These are phyloP conservation scores for Chytriomyces sp. DNA, from an alignment of 192 early-diverging fungal species.

Conservation along the genomic window DNA sequence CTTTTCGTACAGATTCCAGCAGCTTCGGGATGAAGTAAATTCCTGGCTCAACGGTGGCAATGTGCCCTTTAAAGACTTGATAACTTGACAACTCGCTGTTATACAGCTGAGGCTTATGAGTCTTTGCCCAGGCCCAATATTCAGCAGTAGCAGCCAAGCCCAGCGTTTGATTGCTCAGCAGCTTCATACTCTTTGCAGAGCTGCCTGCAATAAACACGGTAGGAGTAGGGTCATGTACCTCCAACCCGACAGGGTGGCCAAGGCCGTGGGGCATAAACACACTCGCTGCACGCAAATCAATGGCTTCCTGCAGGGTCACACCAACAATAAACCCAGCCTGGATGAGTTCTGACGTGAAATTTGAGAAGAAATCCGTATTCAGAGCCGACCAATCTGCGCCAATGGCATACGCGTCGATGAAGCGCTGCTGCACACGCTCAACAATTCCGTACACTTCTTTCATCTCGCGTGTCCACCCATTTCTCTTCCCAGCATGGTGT, in stretches of 20 bases:
- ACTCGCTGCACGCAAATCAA: conserved; percentile 63
- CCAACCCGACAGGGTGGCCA: conserved; percentile 78
- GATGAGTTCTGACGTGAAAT: conserved; percentile 44
- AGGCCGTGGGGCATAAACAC: conserved; percentile 91
- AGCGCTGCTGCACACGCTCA: conserved; percentile 27
- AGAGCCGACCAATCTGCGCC: conserved; percentile 54
- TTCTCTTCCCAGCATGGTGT: background rate
- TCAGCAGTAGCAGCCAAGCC: background rate
- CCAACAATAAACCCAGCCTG: conserved; percentile 72
- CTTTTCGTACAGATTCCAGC: conserved; percentile 35
- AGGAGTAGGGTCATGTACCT: conserved; percentile 85
- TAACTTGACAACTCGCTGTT: conserved; percentile 6
- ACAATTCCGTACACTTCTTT: conserved; percentile 41
- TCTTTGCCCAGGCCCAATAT: conserved; percentile 2
- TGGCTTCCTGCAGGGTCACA: conserved; percentile 52
- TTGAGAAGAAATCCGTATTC: conserved; percentile 5
- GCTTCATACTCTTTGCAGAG: background rate
- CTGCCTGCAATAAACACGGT: background rate
- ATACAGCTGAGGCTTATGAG: background rate
- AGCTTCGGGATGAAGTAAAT: conserved; percentile 89
- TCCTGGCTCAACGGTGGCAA: conserved; percentile 91
- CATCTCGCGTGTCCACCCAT: conserved; percentile 25
- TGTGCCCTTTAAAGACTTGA: conserved; percentile 58
- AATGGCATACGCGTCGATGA: conserved; percentile 17
- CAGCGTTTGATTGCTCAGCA: background rate